These are phyloP conservation scores for Astrephomene gubernaculifera DNA, from an alignment of 139 green algal genomes.

Conservation along the genomic window DNA sequence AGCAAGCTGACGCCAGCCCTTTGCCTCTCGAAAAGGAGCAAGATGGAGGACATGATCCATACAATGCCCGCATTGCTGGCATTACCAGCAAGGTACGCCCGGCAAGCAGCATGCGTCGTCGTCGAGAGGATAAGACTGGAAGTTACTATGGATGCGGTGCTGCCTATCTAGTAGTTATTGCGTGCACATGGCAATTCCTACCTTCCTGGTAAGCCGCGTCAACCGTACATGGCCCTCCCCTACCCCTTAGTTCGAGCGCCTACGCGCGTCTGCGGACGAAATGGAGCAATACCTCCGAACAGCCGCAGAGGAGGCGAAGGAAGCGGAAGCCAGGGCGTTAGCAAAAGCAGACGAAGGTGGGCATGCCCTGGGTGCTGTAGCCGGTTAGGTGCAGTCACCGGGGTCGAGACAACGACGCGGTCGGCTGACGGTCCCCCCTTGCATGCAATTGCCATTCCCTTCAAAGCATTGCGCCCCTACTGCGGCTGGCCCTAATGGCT, in stretches of 20 bases:
- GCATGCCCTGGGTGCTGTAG: background rate
- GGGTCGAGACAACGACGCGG: no score
- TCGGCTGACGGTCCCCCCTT: no score
- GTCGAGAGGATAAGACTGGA: no score
- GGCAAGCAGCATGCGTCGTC: background rate
- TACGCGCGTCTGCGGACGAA: constrained; percentile 46
- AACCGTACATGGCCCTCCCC: background rate
- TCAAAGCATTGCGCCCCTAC: no score
- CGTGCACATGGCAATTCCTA: no score
- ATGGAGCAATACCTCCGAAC: constrained; percentile 53
- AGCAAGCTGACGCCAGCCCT: background rate
- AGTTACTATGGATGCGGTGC: no score
- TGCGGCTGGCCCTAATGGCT: no score
- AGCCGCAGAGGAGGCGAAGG: constrained; percentile 50
- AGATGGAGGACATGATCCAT: background rate
- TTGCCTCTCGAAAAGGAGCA: background rate
- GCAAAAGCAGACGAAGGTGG: constrained; percentile 52
- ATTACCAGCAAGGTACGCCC: constrained; percentile 31
- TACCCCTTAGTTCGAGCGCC: constrained; percentile 47
- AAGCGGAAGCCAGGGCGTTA: constrained; percentile 50
- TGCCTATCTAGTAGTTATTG: no score
- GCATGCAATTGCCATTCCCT: no score
- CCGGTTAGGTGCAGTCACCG: no score
- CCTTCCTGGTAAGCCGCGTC: no score
- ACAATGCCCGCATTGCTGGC: constrained; percentile 27